phyloP scores from a whole-genome alignment of 2,329 filamentous ascomycete genomes.

The Aspergillus alliaceus region DNA sequence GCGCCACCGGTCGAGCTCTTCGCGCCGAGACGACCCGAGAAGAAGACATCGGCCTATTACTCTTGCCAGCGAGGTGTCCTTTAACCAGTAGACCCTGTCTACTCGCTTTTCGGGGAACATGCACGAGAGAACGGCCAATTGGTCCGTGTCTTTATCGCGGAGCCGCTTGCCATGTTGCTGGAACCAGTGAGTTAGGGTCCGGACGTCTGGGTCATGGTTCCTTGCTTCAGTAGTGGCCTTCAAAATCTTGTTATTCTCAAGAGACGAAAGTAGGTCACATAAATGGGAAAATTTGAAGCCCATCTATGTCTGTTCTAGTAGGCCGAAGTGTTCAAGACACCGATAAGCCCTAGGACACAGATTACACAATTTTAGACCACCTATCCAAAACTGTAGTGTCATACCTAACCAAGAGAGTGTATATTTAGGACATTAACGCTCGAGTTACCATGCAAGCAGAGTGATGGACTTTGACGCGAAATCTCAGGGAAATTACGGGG shows the following conservation, averaged over 20 bases:
- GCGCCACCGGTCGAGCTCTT: slow-evolving; percentile 64
- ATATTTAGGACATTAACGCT: background rate
- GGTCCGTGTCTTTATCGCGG: slow-evolving; percentile 56
- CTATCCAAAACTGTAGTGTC: background rate
- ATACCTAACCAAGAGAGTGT: background rate
- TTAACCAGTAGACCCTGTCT: slow-evolving; percentile 75
- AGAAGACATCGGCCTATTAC: slow-evolving; percentile 68
- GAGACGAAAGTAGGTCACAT: slow-evolving; percentile 70
- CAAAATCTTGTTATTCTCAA: slow-evolving; percentile 53
- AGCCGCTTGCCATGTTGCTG: slow-evolving; percentile 59
- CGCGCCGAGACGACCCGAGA: slow-evolving; percentile 61
- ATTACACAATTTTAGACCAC: background rate
- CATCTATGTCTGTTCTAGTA: slow-evolving; percentile 27
- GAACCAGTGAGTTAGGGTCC: slow-evolving; percentile 69
- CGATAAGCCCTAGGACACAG: background rate
- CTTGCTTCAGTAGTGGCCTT: slow-evolving; percentile 33
- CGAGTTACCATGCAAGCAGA: background rate
- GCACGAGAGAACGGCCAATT: slow-evolving; percentile 69
- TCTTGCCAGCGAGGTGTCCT: slow-evolving; percentile 60
- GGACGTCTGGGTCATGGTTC: slow-evolving; percentile 37
- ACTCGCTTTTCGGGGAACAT: slow-evolving; percentile 73
- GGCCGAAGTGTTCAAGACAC: background rate
- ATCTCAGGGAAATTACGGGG: slow-evolving; percentile 6
- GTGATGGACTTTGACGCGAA: background rate
- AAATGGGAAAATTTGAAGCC: slow-evolving; percentile 63